phyloP scores from a whole-genome alignment of 305 asterid genomes.

The Rubia balearica region DNA sequence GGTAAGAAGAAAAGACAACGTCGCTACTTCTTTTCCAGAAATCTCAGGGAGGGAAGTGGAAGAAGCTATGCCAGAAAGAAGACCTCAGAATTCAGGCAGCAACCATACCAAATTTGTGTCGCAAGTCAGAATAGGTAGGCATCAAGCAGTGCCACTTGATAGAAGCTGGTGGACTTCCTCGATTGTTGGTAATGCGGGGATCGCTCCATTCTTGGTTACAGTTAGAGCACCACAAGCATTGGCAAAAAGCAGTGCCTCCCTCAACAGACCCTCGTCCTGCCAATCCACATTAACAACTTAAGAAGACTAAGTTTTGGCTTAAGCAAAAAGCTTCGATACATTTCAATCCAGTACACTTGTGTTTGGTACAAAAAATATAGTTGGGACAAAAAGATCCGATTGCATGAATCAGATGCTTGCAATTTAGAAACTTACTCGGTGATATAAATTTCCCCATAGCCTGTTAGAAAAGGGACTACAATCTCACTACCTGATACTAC shows the following conservation, averaged over 20 bases:
- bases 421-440: neutral
- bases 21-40: neutral
- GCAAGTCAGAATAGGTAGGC: neutral
- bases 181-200: slow-evolving; percentile 79
- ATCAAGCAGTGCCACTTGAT: slow-evolving; percentile 27
- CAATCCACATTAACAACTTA: neutral
- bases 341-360: neutral
- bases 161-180: slow-evolving; percentile 44
- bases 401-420: neutral
- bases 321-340: too few relatives aligned
- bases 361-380: neutral
- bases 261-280: slow-evolving; percentile 64
- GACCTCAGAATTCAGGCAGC: neutral
- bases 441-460: neutral
- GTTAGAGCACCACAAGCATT: slow-evolving; percentile 89
- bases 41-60: neutral
- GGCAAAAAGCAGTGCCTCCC: slow-evolving; percentile 64
- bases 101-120: neutral
- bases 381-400: too few relatives aligned
- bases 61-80: neutral
- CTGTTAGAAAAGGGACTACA: neutral
- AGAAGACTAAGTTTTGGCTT: neutral
- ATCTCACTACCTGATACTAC: neutral
- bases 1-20: neutral
- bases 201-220: slow-evolving; percentile 76